Evolutionary conservation across 495 filamentous ascomycete species (phyloP).

Genomic region (Penicillium antarcticum): DNA sequence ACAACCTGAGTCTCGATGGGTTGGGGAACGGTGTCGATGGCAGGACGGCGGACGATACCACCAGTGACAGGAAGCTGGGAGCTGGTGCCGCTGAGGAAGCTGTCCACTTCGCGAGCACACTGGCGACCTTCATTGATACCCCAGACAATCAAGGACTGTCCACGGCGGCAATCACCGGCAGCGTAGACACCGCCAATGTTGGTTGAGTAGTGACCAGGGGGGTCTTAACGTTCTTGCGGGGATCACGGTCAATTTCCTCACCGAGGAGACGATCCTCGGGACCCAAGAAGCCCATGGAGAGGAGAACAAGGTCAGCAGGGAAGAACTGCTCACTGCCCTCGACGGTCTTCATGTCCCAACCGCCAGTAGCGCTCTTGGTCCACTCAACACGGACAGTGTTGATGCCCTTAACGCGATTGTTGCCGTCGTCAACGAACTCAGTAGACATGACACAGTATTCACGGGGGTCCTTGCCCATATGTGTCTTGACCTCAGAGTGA

Average conservation of each 20-base stretch:
- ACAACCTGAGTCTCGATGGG: slow-evolving; percentile 24
- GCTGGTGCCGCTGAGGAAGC: slow-evolving; percentile 73
- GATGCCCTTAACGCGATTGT: slow-evolving; percentile 89
- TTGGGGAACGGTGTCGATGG: slow-evolving; percentile 46
- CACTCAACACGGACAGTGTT: slow-evolving; percentile 97
- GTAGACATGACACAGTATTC: slow-evolving; percentile 99
- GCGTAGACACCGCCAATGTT: slow-evolving; percentile 90
- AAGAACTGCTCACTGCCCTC: slow-evolving; percentile 96
- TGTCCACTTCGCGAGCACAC: slow-evolving; percentile 89
- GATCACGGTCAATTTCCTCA: slow-evolving; percentile 85
- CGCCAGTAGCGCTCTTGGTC: slow-evolving; percentile 84
- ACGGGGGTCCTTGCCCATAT: slow-evolving; percentile 95
- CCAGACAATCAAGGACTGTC: slow-evolving; percentile 98
- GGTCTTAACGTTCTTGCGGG: slow-evolving; percentile 98
- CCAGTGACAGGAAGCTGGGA: slow-evolving; percentile 88
- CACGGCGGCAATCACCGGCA: slow-evolving; percentile 93
- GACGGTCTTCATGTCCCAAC: slow-evolving; percentile 99
- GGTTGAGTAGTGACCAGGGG: slow-evolving; percentile 83
- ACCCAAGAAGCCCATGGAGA: slow-evolving; percentile 98
- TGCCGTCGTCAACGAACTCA: slow-evolving; percentile 93
- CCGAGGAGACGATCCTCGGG: slow-evolving; percentile 89
- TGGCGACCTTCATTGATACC: slow-evolving; percentile 98
- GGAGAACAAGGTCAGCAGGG: slow-evolving; percentile 91
- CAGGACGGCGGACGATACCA: slow-evolving; percentile 84
- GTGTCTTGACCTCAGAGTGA: slow-evolving; percentile 93